Evolutionary conservation across 768 basidiomycete genomes (phyloP).

Genomic region (Lactarius deliciosus): DNA sequence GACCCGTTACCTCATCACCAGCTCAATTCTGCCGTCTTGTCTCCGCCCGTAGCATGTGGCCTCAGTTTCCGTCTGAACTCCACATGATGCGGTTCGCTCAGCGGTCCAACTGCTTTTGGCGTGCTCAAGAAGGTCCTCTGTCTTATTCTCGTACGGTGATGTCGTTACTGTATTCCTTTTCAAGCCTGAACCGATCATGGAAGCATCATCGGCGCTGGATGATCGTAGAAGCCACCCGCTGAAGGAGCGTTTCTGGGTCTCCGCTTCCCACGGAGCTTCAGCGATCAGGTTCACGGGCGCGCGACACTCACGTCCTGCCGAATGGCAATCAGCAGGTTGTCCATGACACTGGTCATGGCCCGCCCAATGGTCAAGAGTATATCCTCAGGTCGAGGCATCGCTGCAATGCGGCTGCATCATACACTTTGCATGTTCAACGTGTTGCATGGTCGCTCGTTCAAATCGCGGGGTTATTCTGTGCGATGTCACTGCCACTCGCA

Average conservation of each 20-base stretch:
- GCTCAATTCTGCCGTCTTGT: not conserved
- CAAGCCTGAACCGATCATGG: not conserved
- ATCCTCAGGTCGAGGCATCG: not conserved
- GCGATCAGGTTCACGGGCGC: not conserved
- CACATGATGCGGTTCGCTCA: not conserved
- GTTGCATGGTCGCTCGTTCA: not conserved
- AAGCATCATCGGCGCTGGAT: not conserved
- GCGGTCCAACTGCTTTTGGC: not conserved
- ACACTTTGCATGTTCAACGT: not conserved
- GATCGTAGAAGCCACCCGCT: not conserved
- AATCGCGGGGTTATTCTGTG: not conserved
- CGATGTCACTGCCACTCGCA: not conserved
- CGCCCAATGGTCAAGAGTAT: not conserved
- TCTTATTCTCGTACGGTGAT: no score
- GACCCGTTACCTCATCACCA: not conserved
- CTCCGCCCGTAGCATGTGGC: not conserved
- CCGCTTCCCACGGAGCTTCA: not conserved
- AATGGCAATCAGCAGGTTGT: not conserved
- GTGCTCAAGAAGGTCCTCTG: no score
- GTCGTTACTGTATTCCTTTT: not conserved
- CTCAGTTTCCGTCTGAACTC: not conserved
- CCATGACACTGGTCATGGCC: not conserved
- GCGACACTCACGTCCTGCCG: not conserved
- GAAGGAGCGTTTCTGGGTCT: not conserved
- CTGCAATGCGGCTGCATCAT: no score